Percentiles rank a stretch among this genome's conserved stretches.
phyloP scores from a whole-genome alignment of 1,284 basidiomycete genomes.

The Naganishia sp. region DNA sequence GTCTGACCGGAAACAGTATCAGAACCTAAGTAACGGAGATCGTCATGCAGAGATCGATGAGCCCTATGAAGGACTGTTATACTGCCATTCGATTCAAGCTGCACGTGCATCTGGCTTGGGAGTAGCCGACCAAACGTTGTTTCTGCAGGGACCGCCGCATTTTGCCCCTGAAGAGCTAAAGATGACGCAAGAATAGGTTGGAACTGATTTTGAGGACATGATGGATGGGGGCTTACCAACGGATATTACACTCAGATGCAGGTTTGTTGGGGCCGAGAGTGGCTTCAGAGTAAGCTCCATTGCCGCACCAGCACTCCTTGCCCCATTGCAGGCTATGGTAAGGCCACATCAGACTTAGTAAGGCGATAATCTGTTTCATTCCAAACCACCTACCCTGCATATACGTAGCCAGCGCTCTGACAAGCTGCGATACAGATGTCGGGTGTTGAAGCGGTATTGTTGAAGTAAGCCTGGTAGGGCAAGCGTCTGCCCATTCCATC shows the following conservation, averaged over 20 bases:
- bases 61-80: no score
- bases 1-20: background rate
- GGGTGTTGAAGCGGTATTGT: background rate
- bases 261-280: background rate
- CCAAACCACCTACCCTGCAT: background rate
- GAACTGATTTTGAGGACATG: background rate
- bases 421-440: background rate
- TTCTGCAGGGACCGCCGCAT: slow-evolving; percentile 2
- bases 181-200: background rate
- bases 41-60: no score
- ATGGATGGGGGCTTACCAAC: background rate
- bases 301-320: slow-evolving; percentile 12
- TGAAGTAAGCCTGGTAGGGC: background rate
- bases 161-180: background rate
- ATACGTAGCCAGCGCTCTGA: background rate
- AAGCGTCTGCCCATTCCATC: slow-evolving; percentile 5
- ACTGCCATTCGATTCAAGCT: background rate
- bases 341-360: background rate
- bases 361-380: background rate
- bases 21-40: no score
- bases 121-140: background rate
- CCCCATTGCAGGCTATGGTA: slow-evolving; percentile 5
- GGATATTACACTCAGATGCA: background rate
- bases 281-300: background rate
- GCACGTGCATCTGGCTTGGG: background rate